Percentiles rank a stretch among this genome's conserved stretches.
These are phyloP conservation scores for Suillus spraguei DNA, from an alignment of 768 basidiomycete species.

Conservation along the genomic window DNA sequence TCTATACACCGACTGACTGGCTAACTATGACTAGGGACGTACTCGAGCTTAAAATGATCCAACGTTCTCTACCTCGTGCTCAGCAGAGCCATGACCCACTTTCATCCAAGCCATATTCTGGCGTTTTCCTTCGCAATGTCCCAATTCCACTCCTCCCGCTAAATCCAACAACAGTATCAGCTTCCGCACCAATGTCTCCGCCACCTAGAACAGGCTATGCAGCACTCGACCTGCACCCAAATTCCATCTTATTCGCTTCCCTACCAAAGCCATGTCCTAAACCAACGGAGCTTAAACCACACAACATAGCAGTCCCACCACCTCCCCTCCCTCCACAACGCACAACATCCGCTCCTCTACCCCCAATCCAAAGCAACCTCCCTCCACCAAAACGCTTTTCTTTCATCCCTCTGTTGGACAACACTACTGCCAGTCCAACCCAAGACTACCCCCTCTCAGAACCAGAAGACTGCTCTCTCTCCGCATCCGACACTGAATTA, in stretches of 20 bases:
- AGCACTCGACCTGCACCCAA: slow-evolving; percentile 5
- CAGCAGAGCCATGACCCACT: slow-evolving; percentile 49
- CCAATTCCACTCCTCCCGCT: slow-evolving; percentile 69
- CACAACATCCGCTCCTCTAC: background rate
- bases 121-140: slow-evolving; percentile 51
- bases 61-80: slow-evolving; percentile 62
- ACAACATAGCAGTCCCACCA: slow-evolving; percentile 18
- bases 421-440: slow-evolving; percentile 3
- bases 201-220: background rate
- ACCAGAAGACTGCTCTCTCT: slow-evolving; percentile 11
- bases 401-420: slow-evolving; percentile 16
- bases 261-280: background rate
- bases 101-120: slow-evolving; percentile 41
- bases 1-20: background rate
- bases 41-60: slow-evolving; percentile 71
- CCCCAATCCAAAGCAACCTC: slow-evolving; percentile 4
- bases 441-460: background rate
- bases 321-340: slow-evolving; percentile 12
- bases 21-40: background rate
- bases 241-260: background rate
- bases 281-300: slow-evolving; percentile 10
- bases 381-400: slow-evolving; percentile 18
- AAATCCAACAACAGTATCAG: slow-evolving; percentile 27
- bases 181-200: background rate
- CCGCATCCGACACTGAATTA: slow-evolving; percentile 12